Conservation (phyloP, 1,284 basidiomycete genomes). For the Sutorius eximius region DNA sequence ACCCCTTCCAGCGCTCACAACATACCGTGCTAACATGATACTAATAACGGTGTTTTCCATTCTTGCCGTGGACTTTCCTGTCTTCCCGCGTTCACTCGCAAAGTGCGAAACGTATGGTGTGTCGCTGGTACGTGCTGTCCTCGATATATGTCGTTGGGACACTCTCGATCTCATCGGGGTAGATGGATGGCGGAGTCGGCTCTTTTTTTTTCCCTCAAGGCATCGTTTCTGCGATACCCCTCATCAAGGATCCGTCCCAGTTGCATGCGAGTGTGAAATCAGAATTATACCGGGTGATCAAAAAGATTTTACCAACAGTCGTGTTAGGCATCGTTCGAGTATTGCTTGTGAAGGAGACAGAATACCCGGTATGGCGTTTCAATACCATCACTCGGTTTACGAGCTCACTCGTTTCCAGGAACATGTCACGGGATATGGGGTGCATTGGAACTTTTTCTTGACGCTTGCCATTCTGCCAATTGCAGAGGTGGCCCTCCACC, state of each 20-base stretch:
- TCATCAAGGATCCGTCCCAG: constrained; percentile 61
- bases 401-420: constrained; percentile 56
- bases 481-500: constrained; percentile 70
- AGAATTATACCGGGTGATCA: constrained; percentile 51
- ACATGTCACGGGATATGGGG: constrained; percentile 94
- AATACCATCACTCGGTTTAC: neutral
- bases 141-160: neutral
- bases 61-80: constrained; percentile 92
- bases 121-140: constrained; percentile 65
- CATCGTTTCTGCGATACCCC: constrained; percentile 78
- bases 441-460: constrained; percentile 99
- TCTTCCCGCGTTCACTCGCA: constrained; percentile 86
- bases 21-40: constrained; percentile 95
- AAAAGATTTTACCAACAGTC: constrained; percentile 70
- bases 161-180: constrained; percentile 41
- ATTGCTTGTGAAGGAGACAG: constrained; percentile 86
- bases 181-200: constrained; percentile 99
- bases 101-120: constrained; percentile 97
- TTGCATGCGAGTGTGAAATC: constrained; percentile 48
- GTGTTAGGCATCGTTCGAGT: constrained; percentile 78
- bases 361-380: constrained; percentile 80
- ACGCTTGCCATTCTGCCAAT: constrained; percentile 84
- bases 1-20: constrained; percentile 73
- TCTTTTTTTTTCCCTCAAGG: constrained; percentile 96
- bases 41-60: constrained; percentile 90